phyloP scores from a whole-genome alignment of 2,329 filamentous ascomycete species.

The Penicillium sp. region DNA sequence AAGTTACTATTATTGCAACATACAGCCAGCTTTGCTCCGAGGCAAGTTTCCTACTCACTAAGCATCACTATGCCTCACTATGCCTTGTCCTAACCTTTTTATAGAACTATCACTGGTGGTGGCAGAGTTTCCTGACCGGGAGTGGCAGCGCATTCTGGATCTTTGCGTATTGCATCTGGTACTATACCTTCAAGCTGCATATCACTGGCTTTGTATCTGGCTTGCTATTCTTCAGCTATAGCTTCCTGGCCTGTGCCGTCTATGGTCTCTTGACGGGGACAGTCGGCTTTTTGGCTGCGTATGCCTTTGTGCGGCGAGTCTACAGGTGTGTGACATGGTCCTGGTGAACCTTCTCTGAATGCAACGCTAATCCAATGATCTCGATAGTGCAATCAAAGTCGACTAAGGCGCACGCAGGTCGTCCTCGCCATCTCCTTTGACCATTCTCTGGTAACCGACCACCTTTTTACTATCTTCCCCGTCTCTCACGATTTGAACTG shows the following conservation, averaged over 20 bases:
- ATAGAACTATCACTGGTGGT: constrained; percentile 85
- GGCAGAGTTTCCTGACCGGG: constrained; percentile 78
- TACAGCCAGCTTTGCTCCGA: constrained; percentile 79
- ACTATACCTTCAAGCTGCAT: constrained; percentile 73
- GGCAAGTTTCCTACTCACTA: constrained; percentile 37
- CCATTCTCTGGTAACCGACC: not conserved
- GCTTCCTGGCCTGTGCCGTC: constrained; percentile 71
- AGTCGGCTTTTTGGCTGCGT: constrained; percentile 76
- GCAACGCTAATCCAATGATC: constrained; percentile 1
- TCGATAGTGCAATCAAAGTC: constrained; percentile 31
- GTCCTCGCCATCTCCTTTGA: not conserved
- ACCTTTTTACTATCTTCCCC: not conserved
- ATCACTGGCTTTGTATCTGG: constrained; percentile 74
- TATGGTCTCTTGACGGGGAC: constrained; percentile 79
- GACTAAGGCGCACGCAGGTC: constrained; percentile 19
- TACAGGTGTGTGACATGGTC: constrained; percentile 57
- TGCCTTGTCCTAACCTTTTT: not conserved
- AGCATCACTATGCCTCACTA: not conserved
- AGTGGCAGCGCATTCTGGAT: constrained; percentile 74
- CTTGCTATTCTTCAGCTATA: constrained; percentile 80
- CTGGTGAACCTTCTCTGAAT: not conserved
- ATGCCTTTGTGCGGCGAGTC: constrained; percentile 76
- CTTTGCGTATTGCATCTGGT: constrained; percentile 77
- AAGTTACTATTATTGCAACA: constrained; percentile 76
- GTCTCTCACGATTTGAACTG: constrained; percentile 11